A percentile compares a stretch with the other conserved stretches of the same genome.
phyloP scores from a whole-genome alignment of 495 filamentous ascomycete species.

The Tetracladium marchalianum region DNA sequence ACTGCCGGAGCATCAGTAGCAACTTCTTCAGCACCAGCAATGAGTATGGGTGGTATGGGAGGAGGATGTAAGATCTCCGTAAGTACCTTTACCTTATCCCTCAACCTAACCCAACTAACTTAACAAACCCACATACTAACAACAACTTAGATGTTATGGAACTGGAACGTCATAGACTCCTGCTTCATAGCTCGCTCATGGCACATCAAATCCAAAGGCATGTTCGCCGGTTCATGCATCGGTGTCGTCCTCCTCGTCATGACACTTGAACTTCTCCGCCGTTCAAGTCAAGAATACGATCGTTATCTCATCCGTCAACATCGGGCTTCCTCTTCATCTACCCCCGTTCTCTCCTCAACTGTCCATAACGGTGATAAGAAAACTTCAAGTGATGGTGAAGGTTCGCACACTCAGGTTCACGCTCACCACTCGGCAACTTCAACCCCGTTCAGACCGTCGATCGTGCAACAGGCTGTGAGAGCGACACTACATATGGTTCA shows the following conservation, averaged over 20 bases:
- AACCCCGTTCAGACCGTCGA: constrained; percentile 32
- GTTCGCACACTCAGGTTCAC: too few relatives aligned
- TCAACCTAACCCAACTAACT: too few relatives aligned
- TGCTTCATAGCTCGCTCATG: constrained; percentile 60
- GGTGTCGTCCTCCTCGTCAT: constrained; percentile 55
- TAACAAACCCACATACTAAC: too few relatives aligned
- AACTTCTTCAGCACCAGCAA: constrained; percentile 3
- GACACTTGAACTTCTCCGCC: constrained; percentile 52
- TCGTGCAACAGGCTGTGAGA: constrained; percentile 50
- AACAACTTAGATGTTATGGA: constrained; percentile 57
- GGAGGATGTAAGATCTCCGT: constrained; percentile 36
- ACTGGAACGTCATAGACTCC: constrained; percentile 61
- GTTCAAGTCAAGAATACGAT: constrained; percentile 50
- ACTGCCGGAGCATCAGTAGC: constrained; percentile 2
- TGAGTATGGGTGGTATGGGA: constrained; percentile 21
- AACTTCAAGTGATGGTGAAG: too few relatives aligned
- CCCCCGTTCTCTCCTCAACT: too few relatives aligned
- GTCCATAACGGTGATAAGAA: too few relatives aligned
- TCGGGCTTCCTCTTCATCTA: constrained; percentile 5
- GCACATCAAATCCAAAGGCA: constrained; percentile 49
- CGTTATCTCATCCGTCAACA: constrained; percentile 39
- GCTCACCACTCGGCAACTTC: too few relatives aligned
- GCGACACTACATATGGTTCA: constrained; percentile 54
- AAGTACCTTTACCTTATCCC: constrained; percentile 1
- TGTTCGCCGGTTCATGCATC: constrained; percentile 64